Evolutionary conservation across 176 grass and related monocot genomes (phyloP).

Genomic region (Triticum aestivum): IWGSC_CS_RefSeq_v2.1 NC_057800.1:15622593-15623092

Average conservation of each 20-base stretch:
- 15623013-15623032: neutral
- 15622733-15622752: neutral
- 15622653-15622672: neutral
- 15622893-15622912: neutral
- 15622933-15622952: neutral
- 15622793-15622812: neutral
- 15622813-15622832: neutral
- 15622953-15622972: neutral
- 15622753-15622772: neutral
- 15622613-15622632: neutral
- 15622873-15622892: neutral
- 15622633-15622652: neutral
- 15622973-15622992: neutral
- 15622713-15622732: neutral
- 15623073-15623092: neutral
- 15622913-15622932: neutral
- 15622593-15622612: neutral
- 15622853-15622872: neutral
- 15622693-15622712: neutral
- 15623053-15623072: neutral
- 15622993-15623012: neutral
- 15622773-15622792: neutral
- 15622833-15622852: neutral
- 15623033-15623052: neutral
- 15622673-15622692: too few species aligned